A percentile compares a stretch with the other conserved stretches of the same genome.
Conservation (phyloP, 1,284 basidiomycete species). For the Thecaphora frezii region DNA sequence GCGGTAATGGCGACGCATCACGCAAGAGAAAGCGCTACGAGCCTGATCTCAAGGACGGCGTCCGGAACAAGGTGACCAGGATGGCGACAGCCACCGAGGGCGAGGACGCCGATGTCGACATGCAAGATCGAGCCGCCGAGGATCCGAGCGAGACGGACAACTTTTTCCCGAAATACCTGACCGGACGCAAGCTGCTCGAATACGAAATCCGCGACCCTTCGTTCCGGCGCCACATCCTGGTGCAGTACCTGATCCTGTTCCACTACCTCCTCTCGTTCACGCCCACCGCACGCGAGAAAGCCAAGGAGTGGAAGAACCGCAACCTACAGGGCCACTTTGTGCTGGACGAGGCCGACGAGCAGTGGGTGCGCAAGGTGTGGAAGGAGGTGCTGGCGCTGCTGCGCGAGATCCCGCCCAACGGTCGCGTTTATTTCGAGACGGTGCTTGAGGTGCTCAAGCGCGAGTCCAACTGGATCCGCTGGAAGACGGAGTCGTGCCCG, state of each 20-base stretch:
- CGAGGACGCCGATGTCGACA: not conserved
- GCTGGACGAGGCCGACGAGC: constrained; percentile 44
- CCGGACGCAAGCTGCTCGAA: constrained; percentile 78
- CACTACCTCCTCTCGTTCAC: constrained; percentile 79
- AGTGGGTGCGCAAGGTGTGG: constrained; percentile 51
- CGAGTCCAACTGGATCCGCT: constrained; percentile 50
- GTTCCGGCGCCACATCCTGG: constrained; percentile 86
- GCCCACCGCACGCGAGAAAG: constrained; percentile 68
- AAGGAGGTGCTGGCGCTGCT: constrained; percentile 41
- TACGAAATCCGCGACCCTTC: constrained; percentile 83
- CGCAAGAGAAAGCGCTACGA: constrained; percentile 13
- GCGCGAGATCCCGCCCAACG: constrained; percentile 44
- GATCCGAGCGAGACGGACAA: constrained; percentile 63
- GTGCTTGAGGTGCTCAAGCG: constrained; percentile 40
- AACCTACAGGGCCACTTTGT: constrained; percentile 31
- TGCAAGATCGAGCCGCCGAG: constrained; percentile 4
- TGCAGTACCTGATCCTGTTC: constrained; percentile 80
- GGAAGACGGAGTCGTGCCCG: constrained; percentile 53
- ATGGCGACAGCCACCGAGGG: constrained; percentile 5
- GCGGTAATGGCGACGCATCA: not conserved
- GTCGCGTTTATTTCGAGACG: constrained; percentile 40
- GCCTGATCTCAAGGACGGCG: constrained; percentile 20
- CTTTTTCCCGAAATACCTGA: constrained; percentile 88
- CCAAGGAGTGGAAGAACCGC: constrained; percentile 62
- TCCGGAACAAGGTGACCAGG: constrained; percentile 1